Evolutionary conservation across 2,329 filamentous ascomycete species (phyloP), one percentile per base, ranked within the genome.

Genomic region (Cadophora gregata): DNA sequence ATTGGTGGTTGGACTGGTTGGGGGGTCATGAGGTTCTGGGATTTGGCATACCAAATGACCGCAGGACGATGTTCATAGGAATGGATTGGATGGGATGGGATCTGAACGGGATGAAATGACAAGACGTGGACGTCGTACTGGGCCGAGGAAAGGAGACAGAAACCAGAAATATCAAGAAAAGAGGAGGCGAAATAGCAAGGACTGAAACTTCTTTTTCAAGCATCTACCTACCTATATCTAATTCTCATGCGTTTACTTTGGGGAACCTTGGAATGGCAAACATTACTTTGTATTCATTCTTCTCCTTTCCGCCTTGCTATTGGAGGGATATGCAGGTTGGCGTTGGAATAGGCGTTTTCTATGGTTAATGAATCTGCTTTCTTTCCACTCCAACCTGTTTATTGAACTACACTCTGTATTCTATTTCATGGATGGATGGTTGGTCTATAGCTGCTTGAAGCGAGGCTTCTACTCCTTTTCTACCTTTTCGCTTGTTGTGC

Each of bases 11-110:
- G 33, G 29, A 51, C 12, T 33, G 62, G 31, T 9, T n/a, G n/a
- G n/a, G 53, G 25, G 48, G 61, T 53, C 21, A 58, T 50, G 33
- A 36, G 66, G 55, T 21, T 48, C 16, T 50, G 42, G 59, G 51
- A 50, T 24, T 56, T 58, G 21, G 31, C 48, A 48, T 33, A 31
- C 19, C 24, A 60, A n/a, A 62, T 62, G 45, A 53, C 45, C 59
- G 27, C 45, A 53, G 59, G 45, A 62, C 29, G 59, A 62, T 62
- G 31, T 53, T 62, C 59, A 62, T 62, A 53, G n/a, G 27, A 16
- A 31, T 60, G 24, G 38, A 27, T 31, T 60, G 24, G 38, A 27
- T 10, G n/a, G 36, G 56, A 29, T 59, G 38, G 27, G 2, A 21
- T 47, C 10, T 16, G 38, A 25, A 47, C 16, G 38, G 25, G 25